phyloP scores from a whole-genome alignment of 2,329 filamentous ascomycete species.

The Xylariaceae sp. region DNA sequence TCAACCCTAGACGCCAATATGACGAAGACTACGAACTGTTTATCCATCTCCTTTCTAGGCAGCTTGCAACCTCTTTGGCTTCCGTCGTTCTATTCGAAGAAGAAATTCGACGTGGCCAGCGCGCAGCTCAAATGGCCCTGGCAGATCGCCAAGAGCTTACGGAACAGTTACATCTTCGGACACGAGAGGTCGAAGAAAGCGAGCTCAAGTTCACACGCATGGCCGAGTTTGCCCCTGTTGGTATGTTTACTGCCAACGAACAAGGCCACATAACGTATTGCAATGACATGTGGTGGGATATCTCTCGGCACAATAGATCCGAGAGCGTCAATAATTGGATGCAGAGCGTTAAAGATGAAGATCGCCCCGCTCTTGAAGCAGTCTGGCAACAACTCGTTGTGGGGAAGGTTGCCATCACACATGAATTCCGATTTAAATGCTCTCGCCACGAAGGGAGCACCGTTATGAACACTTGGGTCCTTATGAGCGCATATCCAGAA shows the following conservation, averaged over 20 bases:
- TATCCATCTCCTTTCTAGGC: constrained; percentile 67
- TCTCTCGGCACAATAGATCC: constrained; percentile 62
- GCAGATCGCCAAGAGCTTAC: constrained; percentile 74
- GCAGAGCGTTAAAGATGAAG: constrained; percentile 65
- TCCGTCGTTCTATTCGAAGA: constrained; percentile 81
- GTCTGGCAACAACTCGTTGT: constrained; percentile 61
- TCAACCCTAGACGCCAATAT: constrained; percentile 74
- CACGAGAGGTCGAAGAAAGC: constrained; percentile 59
- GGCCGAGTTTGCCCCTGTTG: constrained; percentile 79
- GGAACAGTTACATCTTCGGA: constrained; percentile 65
- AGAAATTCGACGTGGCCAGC: constrained; percentile 71
- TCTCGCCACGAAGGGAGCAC: constrained; percentile 58
- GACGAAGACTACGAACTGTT: constrained; percentile 79
- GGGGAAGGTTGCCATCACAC: constrained; percentile 60
- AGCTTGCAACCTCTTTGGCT: constrained; percentile 74
- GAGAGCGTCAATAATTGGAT: constrained; percentile 65
- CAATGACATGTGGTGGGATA: constrained; percentile 75
- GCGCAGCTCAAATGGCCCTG: constrained; percentile 69
- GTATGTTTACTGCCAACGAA: constrained; percentile 78
- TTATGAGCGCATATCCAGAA: constrained; percentile 74
- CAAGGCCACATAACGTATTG: constrained; percentile 70
- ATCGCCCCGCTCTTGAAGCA: constrained; percentile 53
- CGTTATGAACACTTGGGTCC: constrained; percentile 67
- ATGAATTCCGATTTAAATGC: constrained; percentile 73
- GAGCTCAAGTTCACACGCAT: constrained; percentile 79